Evolutionary conservation across 352 stramenopile genomes (phyloP), one percentile per base, ranked within the genome.

Genomic region (Pythium chondricola): DNA sequence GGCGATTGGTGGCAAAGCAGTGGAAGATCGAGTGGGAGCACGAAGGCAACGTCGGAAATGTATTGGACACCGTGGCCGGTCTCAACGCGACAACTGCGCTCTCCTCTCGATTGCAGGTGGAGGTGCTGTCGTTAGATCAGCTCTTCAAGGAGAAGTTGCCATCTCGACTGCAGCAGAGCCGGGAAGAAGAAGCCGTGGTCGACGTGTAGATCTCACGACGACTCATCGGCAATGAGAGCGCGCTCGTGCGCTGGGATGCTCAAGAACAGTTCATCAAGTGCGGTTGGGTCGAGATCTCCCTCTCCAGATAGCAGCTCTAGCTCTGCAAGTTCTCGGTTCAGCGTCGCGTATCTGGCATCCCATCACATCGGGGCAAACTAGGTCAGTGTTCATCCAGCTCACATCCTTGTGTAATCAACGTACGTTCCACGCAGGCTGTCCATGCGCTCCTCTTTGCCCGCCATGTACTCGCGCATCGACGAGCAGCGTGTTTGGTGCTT

Each of bases 121-220:
- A 58, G n/a, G 18, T 63, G 13, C 27, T 88, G 36, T 68, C 66
- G 5, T 52, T 89, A 20, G 67, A 84, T 20, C 65, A 88, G 43
- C 71, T 87, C 45, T 89, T 89, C 45, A 88, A 86, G 20, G 74
- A 87, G 30, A 87, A 85, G 44, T 54, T 89, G 29, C 69, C 67
- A 16, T 89, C 78, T 18, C 64, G 78, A 33, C 59, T 87, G 5
- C 71, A 69, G 29, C 75, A 86, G 35, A 74, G 76, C 37, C 63
- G 69, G 16, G 75, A 87, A 67, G 70, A 84, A 67, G 69, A 85
- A 63, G 74, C 75, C 10, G 73, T 85, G 4, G 78, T 87, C 10
- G 73, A 89, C 24, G 78, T 89, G 31, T 89, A 71, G 13, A 33
- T 22, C 29, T 4, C 9, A 2, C 18, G 8, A 22, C 26, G 45